Percentiles rank a stretch among this genome's conserved stretches.
These are phyloP conservation scores for Colletotrichum sp. DNA, from an alignment of 2,329 filamentous ascomycete species.

Conservation along the genomic window DNA sequence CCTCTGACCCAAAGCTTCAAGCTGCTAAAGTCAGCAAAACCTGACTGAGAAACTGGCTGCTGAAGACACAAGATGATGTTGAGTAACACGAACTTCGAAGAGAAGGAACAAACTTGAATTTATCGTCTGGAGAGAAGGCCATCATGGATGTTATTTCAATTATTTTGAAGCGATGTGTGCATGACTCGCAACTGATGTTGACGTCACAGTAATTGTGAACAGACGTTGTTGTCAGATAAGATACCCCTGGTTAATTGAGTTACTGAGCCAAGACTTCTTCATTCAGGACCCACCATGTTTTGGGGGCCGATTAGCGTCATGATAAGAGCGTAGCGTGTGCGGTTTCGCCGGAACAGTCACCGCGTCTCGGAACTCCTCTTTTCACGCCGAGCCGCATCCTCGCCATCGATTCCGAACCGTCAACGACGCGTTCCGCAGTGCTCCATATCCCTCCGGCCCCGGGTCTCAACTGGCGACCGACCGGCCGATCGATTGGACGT, in stretches of 20 bases:
- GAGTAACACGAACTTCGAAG: too few relatives aligned
- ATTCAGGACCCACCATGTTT: background rate
- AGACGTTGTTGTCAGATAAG: background rate
- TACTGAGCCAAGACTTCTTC: background rate
- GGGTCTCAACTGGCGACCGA: background rate
- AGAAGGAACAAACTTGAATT: too few relatives aligned
- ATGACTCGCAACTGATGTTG: background rate
- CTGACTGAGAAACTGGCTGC: too few relatives aligned
- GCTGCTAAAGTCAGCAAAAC: too few relatives aligned
- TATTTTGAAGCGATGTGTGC: too few relatives aligned
- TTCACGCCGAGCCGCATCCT: background rate
- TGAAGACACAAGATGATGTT: too few relatives aligned
- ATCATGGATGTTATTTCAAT: too few relatives aligned
- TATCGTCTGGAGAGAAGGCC: too few relatives aligned
- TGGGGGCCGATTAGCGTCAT: background rate
- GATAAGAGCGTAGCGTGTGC: background rate
- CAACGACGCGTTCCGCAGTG: background rate
- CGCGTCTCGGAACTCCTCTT: background rate
- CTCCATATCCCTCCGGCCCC: background rate
- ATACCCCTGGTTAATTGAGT: background rate
- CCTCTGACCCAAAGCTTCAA: too few relatives aligned
- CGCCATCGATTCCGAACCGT: background rate
- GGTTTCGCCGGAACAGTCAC: background rate
- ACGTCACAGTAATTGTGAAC: rapidly evolving
- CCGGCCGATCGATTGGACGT: background rate